Percentiles rank a stretch among this genome's conserved stretches.
These are phyloP conservation scores for Arachis hypogaea DNA, from an alignment of 306 rosid species.

Conservation along the genomic window DNA sequence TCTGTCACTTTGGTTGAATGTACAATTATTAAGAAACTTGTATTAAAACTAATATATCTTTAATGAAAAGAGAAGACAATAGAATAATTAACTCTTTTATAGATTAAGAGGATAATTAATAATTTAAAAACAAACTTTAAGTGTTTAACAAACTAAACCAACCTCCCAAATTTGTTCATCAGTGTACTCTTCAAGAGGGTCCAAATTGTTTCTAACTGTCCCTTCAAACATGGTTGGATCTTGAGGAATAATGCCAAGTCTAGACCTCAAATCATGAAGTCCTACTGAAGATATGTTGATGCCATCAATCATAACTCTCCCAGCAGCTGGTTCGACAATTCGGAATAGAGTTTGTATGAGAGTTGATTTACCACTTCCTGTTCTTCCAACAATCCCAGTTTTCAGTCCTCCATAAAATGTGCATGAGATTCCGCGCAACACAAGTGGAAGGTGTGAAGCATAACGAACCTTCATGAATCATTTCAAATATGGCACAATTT, in stretches of 20 bases:
- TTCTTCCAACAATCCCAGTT: constrained; percentile 92
- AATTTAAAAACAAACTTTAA: neutral
- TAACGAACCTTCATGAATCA: constrained; percentile 68
- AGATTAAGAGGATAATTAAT: too few relatives aligned
- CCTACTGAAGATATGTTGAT: constrained; percentile 69
- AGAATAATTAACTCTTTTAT: too few relatives aligned
- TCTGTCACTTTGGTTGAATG: too few relatives aligned
- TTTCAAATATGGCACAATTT: constrained; percentile 17
- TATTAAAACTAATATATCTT: too few relatives aligned
- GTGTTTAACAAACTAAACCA: constrained; percentile 25
- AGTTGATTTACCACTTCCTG: constrained; percentile 87
- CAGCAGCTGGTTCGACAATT: constrained; percentile 62
- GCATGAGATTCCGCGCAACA: constrained; percentile 76
- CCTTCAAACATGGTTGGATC: constrained; percentile 99
- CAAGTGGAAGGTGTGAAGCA: constrained; percentile 88
- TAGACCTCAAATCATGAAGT: constrained; percentile 78
- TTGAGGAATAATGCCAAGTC: constrained; percentile 87
- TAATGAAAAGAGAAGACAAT: neutral
- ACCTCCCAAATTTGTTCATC: constrained; percentile 94
- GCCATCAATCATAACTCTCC: constrained; percentile 64
- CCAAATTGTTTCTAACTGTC: constrained; percentile 79
- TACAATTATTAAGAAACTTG: too few relatives aligned
- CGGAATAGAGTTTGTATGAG: constrained; percentile 81
- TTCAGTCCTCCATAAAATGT: constrained; percentile 73
- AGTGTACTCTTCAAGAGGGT: constrained; percentile 78